These are phyloP conservation scores for Coffea canephora DNA, from an alignment of 257 asterid genomes.

Conservation along the genomic window DNA sequence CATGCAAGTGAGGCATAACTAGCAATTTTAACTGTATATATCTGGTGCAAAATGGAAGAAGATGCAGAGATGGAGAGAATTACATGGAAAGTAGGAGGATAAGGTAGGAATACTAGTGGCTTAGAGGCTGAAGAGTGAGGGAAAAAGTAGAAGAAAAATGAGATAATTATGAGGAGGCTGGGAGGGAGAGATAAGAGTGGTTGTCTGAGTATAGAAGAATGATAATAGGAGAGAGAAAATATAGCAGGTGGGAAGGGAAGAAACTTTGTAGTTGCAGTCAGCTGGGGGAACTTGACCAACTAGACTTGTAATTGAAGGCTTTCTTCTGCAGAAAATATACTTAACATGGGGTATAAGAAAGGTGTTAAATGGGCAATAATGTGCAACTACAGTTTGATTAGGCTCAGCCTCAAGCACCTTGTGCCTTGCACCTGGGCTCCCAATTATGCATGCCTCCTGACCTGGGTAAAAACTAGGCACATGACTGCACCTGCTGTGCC, in stretches of 20 bases:
- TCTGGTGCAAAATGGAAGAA: background rate
- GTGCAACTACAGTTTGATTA: background rate
- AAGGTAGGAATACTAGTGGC: background rate
- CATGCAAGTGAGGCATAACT: background rate
- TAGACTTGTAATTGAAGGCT: background rate
- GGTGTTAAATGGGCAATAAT: background rate
- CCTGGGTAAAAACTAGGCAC: background rate
- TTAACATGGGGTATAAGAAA: background rate
- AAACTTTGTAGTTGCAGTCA: background rate
- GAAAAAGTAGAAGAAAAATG: background rate
- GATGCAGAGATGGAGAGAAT: background rate
- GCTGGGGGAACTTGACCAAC: background rate
- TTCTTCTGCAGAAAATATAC: background rate
- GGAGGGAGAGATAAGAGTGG: background rate
- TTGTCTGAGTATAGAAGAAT: background rate
- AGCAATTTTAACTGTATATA: background rate
- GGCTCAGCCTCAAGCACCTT: background rate
- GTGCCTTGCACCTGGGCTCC: background rate
- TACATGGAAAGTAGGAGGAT: background rate
- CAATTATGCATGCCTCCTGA: background rate
- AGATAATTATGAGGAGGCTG: background rate
- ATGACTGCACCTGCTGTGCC: background rate
- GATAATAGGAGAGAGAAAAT: background rate
- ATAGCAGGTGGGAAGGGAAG: background rate
- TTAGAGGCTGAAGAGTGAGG: background rate